These are phyloP conservation scores for Scedosporium aurantiacum DNA, from an alignment of 2,329 filamentous ascomycete genomes.

Conservation along the genomic window DNA sequence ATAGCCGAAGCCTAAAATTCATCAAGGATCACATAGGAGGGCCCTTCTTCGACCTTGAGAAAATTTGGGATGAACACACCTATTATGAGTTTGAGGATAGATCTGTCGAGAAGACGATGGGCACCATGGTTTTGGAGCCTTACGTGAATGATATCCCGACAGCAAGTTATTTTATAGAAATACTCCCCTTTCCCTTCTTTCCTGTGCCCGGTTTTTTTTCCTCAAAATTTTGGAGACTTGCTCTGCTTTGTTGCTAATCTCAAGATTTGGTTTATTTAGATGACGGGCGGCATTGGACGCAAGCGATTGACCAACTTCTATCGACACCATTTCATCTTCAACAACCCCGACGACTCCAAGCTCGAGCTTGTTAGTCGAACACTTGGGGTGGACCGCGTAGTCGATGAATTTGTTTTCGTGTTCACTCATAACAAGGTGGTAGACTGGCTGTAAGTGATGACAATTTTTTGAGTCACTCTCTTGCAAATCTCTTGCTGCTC, in stretches of 20 bases:
- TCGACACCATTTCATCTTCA: constrained; percentile 62
- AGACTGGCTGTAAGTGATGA: constrained; percentile 54
- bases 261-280: constrained; percentile 15
- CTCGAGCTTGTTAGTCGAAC: constrained; percentile 63
- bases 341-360: constrained; percentile 55
- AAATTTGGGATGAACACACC: constrained; percentile 71
- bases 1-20: constrained; percentile 55
- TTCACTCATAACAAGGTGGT: constrained; percentile 53
- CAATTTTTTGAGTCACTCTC: neutral
- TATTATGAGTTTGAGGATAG: constrained; percentile 59
- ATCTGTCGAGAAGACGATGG: constrained; percentile 62
- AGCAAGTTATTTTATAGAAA: constrained; percentile 27
- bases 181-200: neutral
- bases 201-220: neutral
- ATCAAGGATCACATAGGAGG: constrained; percentile 52
- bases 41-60: constrained; percentile 62
- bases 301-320: constrained; percentile 56
- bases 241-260: neutral
- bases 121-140: constrained; percentile 69
- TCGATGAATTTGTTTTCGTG: constrained; percentile 59
- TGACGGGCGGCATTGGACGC: constrained; percentile 61
- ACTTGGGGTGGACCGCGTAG: constrained; percentile 58
- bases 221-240: neutral
- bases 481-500: no score
- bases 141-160: constrained; percentile 72